phyloP scores from a whole-genome alignment of 2,329 filamentous ascomycete species.

The Neopestalotiopsis sp. region DNA sequence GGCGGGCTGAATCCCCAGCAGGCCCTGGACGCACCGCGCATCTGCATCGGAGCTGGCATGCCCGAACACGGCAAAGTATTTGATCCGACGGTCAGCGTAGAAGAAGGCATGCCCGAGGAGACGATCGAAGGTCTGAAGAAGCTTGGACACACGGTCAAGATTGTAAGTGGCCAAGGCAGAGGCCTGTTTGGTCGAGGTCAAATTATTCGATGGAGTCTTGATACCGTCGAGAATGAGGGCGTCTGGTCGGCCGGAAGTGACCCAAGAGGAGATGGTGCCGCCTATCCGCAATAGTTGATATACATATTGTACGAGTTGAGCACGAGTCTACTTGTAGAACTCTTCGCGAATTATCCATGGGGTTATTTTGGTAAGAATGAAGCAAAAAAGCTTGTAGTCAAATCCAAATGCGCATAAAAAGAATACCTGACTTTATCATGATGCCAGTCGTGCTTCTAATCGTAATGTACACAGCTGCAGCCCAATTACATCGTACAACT shows the following conservation, averaged over 20 bases:
- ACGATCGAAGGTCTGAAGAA: constrained; percentile 70
- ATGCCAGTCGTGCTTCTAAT: constrained; percentile 30
- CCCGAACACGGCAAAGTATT: constrained; percentile 63
- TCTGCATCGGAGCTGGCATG: constrained; percentile 82
- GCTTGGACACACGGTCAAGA: constrained; percentile 75
- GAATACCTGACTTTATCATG: neutral
- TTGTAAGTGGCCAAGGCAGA: constrained; percentile 70
- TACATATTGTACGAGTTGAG: neutral
- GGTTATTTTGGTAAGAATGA: neutral
- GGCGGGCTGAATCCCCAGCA: constrained; percentile 85
- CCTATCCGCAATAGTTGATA: constrained; percentile 56
- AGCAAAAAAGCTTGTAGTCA: neutral
- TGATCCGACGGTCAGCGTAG: constrained; percentile 74
- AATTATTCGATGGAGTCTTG: constrained; percentile 79
- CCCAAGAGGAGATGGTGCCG: constrained; percentile 79
- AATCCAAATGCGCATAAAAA: constrained; percentile 1
- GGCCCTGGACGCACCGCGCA: constrained; percentile 87
- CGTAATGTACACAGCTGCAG: constrained; percentile 22
- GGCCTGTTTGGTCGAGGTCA: constrained; percentile 85
- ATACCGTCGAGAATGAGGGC: constrained; percentile 68
- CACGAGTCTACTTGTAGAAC: neutral
- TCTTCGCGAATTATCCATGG: neutral
- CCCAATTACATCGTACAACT: constrained; percentile 8
- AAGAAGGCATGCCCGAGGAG: constrained; percentile 78
- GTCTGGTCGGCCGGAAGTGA: constrained; percentile 93